These are phyloP conservation scores for Incumbomyces delicatus DNA, from an alignment of 2,329 filamentous ascomycete genomes.

Conservation along the genomic window DNA sequence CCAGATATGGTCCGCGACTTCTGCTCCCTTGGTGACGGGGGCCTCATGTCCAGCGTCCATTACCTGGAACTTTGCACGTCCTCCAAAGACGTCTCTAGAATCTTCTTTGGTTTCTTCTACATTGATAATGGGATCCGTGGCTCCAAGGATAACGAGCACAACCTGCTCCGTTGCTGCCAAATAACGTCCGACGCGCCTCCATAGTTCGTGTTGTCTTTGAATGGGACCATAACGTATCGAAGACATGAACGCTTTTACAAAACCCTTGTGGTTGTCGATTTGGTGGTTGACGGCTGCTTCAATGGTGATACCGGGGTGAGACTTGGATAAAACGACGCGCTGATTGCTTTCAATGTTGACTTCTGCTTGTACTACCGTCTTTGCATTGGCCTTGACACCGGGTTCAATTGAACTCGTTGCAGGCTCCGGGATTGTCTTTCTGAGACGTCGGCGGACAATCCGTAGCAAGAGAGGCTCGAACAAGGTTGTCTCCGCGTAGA, in stretches of 20 bases:
- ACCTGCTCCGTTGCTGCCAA: slow-evolving; percentile 36
- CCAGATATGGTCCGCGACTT: slow-evolving; percentile 47
- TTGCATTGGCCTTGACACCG: slow-evolving; percentile 28
- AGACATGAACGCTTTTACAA: slow-evolving; percentile 60
- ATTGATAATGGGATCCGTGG: slow-evolving; percentile 57
- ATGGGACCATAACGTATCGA: slow-evolving; percentile 62
- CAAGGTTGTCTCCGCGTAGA: slow-evolving; percentile 53
- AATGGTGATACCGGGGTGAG: slow-evolving; percentile 46
- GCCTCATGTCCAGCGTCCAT: slow-evolving; percentile 61
- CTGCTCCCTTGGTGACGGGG: slow-evolving; percentile 50
- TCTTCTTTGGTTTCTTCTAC: slow-evolving; percentile 55
- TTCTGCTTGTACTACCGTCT: slow-evolving; percentile 34
- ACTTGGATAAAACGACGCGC: slow-evolving; percentile 43
- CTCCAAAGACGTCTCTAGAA: slow-evolving; percentile 46
- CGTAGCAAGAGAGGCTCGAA: slow-evolving; percentile 48
- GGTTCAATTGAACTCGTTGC: slow-evolving; percentile 4
- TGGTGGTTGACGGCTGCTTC: slow-evolving; percentile 61
- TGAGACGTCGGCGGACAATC: slow-evolving; percentile 43
- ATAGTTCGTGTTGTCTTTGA: slow-evolving; percentile 52
- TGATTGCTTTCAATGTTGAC: slow-evolving; percentile 26
- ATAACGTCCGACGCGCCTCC: slow-evolving; percentile 45
- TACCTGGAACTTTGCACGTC: slow-evolving; percentile 47
- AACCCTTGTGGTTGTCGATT: slow-evolving; percentile 55
- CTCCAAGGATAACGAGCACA: slow-evolving; percentile 57
- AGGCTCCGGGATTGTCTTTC: slow-evolving; percentile 27